Evolutionary conservation across 108 stramenopile species (phyloP).

Genomic region (Tribonema minus): DNA sequence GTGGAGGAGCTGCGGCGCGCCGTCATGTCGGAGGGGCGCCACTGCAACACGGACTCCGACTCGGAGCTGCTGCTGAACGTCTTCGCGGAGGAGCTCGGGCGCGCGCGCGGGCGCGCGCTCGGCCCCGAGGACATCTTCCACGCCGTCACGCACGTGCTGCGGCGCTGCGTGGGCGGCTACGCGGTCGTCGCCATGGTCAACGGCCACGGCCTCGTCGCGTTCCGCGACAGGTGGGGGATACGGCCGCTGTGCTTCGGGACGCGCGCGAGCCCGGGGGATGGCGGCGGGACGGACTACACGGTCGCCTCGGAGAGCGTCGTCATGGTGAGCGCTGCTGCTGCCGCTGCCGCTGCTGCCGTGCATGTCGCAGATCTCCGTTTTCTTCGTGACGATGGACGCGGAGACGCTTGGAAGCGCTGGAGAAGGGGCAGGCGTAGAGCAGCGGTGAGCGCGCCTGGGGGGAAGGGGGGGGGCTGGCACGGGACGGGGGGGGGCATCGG

Average conservation of each 20-base stretch:
- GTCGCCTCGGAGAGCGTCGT: slow-evolving; percentile 94
- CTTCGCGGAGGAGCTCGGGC: slow-evolving; percentile 81
- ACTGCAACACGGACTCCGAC: slow-evolving; percentile 96
- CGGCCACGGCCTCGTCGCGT: slow-evolving; percentile 88
- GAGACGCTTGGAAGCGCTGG: too few relatives aligned
- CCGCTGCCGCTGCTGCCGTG: too few relatives aligned
- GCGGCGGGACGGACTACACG: slow-evolving; percentile 65
- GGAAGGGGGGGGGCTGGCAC: too few relatives aligned
- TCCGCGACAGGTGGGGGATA: slow-evolving; percentile 95
- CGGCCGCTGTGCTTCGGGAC: slow-evolving; percentile 84
- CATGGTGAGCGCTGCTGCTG: slow-evolving; percentile 59
- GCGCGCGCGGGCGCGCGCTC: slow-evolving; percentile 15
- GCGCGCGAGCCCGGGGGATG: slow-evolving; percentile 33
- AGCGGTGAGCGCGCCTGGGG: too few relatives aligned
- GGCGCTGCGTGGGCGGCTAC: slow-evolving; percentile 81
- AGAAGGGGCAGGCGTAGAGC: too few relatives aligned
- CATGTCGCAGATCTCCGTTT: too few relatives aligned
- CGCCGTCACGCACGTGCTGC: slow-evolving; percentile 67
- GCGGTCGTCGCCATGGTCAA: slow-evolving; percentile 88
- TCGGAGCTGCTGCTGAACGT: slow-evolving; percentile 90
- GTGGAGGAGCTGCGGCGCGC: slow-evolving; percentile 19
- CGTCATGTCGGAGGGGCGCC: slow-evolving; percentile 57
- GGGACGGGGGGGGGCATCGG: too few relatives aligned
- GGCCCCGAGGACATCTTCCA: slow-evolving; percentile 53
- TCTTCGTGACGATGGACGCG: too few relatives aligned